Percentiles rank a stretch among this genome's conserved stretches.
These are phyloP conservation scores for Phytopythium oedochilum DNA, from an alignment of 352 stramenopile species.

Conservation along the genomic window DNA sequence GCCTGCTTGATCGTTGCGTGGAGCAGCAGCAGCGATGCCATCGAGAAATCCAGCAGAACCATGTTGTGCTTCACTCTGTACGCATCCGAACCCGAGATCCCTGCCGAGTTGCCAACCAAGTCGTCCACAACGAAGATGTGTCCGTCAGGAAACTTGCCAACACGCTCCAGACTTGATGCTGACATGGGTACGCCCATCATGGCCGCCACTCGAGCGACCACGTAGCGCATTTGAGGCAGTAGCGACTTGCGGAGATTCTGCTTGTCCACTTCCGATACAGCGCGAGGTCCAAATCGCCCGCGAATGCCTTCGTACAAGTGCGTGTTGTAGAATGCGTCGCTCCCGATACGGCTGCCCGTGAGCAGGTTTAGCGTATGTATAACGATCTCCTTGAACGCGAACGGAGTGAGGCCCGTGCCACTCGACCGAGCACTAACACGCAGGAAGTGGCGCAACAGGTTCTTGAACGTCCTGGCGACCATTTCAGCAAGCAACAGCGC, in stretches of 20 bases:
- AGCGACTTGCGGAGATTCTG: constrained; percentile 64
- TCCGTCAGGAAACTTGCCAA: constrained; percentile 46
- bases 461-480: constrained; percentile 85
- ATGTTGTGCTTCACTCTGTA: constrained; percentile 85
- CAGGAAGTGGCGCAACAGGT: constrained; percentile 75
- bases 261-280: constrained; percentile 73
- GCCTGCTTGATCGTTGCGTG: constrained; percentile 72
- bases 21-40: constrained; percentile 78
- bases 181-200: constrained; percentile 65
- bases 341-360: constrained; percentile 45
- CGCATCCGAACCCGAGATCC: constrained; percentile 9
- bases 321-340: constrained; percentile 64
- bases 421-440: constrained; percentile 27
- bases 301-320: constrained; percentile 78
- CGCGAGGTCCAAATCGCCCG: constrained; percentile 55
- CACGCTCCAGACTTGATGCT: constrained; percentile 24
- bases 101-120: constrained; percentile 16
- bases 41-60: constrained; percentile 81
- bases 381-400: constrained; percentile 43
- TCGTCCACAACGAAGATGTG: constrained; percentile 83
- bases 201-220: constrained; percentile 40
- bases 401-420: constrained; percentile 34
- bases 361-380: constrained; percentile 65
- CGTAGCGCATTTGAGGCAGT: constrained; percentile 36
- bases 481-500: constrained; percentile 81